Conservation (phyloP, 257 asterid species). For the Lycium barbarum region DNA sequence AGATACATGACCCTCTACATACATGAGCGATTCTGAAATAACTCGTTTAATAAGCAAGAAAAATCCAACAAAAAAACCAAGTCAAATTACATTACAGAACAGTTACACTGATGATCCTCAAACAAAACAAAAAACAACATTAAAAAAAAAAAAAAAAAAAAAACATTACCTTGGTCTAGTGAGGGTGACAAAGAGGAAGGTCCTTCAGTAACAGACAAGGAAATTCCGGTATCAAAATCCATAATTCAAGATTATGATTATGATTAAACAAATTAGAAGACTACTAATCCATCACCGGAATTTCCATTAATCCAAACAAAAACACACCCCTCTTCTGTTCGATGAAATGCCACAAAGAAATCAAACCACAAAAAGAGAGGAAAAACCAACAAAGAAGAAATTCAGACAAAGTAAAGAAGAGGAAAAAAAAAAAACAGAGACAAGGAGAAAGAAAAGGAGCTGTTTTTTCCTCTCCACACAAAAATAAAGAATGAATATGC, state of each 20-base stretch:
- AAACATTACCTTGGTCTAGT: conserved; percentile 46
- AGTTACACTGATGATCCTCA: too few species aligned
- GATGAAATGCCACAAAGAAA: conserved; percentile 23
- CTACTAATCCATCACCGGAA: conserved; percentile 35
- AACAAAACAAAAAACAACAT: not conserved
- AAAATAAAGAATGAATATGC: conserved; percentile 9
- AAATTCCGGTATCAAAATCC: conserved; percentile 57
- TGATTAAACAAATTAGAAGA: not conserved
- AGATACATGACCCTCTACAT: too few species aligned
- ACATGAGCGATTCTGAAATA: too few species aligned
- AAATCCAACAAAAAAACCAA: not conserved
- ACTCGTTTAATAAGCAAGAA: too few species aligned
- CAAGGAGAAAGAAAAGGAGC: not conserved
- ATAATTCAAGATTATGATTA: not conserved
- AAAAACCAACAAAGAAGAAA: not conserved
- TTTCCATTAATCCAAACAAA: conserved; percentile 35
- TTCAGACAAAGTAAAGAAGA: not conserved
- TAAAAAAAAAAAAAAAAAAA: not conserved
- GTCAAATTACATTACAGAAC: too few species aligned
- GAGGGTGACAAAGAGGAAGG: conserved; percentile 47
- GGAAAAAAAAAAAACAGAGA: not conserved
- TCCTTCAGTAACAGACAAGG: conserved; percentile 63
- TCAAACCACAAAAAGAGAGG: not conserved
- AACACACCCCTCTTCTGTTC: not conserved
- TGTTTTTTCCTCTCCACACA: conserved; percentile 34